A percentile compares a stretch with the other conserved stretches of the same genome.
phyloP scores from a whole-genome alignment of 2,329 filamentous ascomycete species.

The Cercospora sesami region DNA sequence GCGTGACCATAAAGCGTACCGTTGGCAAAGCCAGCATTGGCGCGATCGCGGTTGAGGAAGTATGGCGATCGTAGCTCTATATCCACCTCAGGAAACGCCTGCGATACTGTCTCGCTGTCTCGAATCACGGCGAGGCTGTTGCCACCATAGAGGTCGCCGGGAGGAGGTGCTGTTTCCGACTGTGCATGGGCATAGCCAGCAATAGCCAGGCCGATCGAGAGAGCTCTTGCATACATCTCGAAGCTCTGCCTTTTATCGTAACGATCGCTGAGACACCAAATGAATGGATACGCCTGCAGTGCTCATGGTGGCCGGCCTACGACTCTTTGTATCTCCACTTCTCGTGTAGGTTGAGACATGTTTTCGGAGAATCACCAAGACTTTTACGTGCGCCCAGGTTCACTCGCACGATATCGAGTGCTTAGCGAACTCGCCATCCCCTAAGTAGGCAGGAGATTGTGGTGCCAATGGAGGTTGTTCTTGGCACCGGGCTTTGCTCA shows the following conservation, averaged over 20 bases:
- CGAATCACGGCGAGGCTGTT: conserved; percentile 2
- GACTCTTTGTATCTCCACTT: neutral
- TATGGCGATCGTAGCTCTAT: conserved; percentile 38
- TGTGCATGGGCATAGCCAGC: neutral
- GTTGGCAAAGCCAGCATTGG: conserved; percentile 35
- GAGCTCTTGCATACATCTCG: neutral
- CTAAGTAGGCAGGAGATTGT: conserved; percentile 1
- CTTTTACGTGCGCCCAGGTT: conserved; percentile 2
- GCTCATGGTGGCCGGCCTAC: neutral
- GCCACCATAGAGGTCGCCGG: conserved; percentile 1
- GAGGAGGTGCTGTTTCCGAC: conserved; percentile 1
- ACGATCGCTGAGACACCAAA: neutral
- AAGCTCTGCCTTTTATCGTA: neutral
- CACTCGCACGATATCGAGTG: neutral
- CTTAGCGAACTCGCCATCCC: neutral
- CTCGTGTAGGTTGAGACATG: neutral
- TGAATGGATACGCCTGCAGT: neutral
- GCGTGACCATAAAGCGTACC: conserved; percentile 17
- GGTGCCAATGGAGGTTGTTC: neutral
- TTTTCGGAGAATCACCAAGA: conserved; percentile 1
- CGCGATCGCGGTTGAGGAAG: conserved; percentile 34
- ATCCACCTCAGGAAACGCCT: conserved; percentile 37
- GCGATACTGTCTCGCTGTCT: conserved; percentile 31
- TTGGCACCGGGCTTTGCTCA: conserved; percentile 1
- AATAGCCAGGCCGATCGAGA: neutral